phyloP scores from a whole-genome alignment of 768 basidiomycete species.

The Boletus reticuloceps region DNA sequence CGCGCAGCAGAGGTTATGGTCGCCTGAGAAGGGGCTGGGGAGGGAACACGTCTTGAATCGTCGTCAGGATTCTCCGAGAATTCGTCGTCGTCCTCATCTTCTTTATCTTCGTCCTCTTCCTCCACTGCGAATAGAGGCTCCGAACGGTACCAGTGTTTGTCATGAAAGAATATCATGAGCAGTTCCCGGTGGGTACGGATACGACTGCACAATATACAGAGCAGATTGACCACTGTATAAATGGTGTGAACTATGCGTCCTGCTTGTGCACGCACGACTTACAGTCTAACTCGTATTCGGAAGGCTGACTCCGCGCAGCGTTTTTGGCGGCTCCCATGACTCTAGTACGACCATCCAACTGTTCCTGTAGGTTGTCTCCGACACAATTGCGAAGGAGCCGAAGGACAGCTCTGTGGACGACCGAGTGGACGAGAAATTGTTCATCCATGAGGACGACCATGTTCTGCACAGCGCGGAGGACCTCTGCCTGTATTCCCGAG shows the following conservation, averaged over 20 bases:
- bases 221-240: constrained; percentile 76
- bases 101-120: constrained; percentile 68
- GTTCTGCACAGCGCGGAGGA: constrained; percentile 82
- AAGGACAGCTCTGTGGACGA: constrained; percentile 84
- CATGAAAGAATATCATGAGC: constrained; percentile 96
- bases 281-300: constrained; percentile 89
- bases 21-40: constrained; percentile 60
- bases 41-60: constrained; percentile 35
- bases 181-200: constrained; percentile 87
- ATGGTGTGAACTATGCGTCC: constrained; percentile 5
- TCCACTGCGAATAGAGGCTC: constrained; percentile 74
- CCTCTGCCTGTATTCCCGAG: constrained; percentile 87
- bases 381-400: constrained; percentile 82
- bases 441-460: constrained; percentile 92
- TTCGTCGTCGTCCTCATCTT: constrained; percentile 42
- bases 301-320: constrained; percentile 65
- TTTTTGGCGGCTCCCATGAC: constrained; percentile 84
- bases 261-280: constrained; percentile 31
- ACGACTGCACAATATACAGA: constrained; percentile 89
- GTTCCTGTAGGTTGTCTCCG: constrained; percentile 90
- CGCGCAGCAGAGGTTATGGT: constrained; percentile 55
- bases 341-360: constrained; percentile 71
- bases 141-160: constrained; percentile 83
- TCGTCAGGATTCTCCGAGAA: constrained; percentile 3
- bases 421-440: constrained; percentile 89